Evolutionary conservation across 179 eudicot species (phyloP).

Genomic region (Camellia oleifera): DNA sequence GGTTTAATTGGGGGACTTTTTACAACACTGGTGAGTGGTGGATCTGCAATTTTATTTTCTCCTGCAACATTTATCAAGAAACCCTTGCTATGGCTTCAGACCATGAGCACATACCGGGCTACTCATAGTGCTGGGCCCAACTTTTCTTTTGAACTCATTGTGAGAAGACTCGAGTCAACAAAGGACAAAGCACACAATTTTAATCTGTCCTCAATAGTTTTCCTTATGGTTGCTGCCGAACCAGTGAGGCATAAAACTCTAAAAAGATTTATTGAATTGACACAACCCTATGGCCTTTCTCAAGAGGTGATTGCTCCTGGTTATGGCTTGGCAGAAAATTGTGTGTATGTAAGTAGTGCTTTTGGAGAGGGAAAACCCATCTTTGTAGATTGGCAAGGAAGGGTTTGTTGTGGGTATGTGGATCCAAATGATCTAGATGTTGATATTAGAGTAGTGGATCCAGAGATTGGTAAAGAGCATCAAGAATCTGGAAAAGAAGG

Average conservation of each 20-base stretch:
- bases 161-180: constrained; percentile 40
- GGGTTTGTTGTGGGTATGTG: constrained; percentile 56
- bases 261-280: constrained; percentile 40
- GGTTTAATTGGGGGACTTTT: constrained; percentile 59
- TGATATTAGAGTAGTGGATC: constrained; percentile 46
- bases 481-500: constrained; percentile 47
- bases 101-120: constrained; percentile 43
- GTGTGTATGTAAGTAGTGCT: constrained; percentile 50
- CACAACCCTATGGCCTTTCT: constrained; percentile 40
- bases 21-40: constrained; percentile 51
- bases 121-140: constrained; percentile 71
- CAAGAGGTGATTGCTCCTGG: constrained; percentile 56
- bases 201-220: constrained; percentile 51
- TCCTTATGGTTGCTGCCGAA: constrained; percentile 62
- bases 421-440: constrained; percentile 30
- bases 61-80: constrained; percentile 50
- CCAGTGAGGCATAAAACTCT: constrained; percentile 52
- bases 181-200: constrained; percentile 27
- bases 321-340: constrained; percentile 59
- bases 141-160: constrained; percentile 51
- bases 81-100: constrained; percentile 52
- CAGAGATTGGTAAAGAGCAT: constrained; percentile 40
- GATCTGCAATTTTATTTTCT: constrained; percentile 43
- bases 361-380: constrained; percentile 51
- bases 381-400: constrained; percentile 57